Evolutionary conservation across 2,329 filamentous ascomycete genomes (phyloP).

Genomic region (Calonectria multiphialidica): DNA sequence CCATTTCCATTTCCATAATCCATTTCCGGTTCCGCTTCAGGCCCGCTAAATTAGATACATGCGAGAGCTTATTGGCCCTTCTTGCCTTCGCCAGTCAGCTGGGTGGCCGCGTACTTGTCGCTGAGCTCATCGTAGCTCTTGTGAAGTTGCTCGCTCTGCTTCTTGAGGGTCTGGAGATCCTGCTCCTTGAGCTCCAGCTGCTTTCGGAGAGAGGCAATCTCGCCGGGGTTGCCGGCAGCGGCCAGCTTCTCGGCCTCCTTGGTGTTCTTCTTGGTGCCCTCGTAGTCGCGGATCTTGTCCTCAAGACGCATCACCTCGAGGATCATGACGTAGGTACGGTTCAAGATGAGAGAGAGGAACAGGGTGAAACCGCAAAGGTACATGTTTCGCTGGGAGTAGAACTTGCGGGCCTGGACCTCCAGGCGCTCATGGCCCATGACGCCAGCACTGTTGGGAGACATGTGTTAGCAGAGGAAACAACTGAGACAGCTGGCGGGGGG

Average conservation of each 20-base stretch:
- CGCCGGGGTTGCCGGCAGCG: constrained; percentile 78
- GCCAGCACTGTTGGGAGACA: constrained; percentile 60
- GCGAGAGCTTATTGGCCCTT: constrained; percentile 66
- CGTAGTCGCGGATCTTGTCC: constrained; percentile 87
- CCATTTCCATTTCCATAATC: not conserved
- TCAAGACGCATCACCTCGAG: constrained; percentile 91
- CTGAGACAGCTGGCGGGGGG: not conserved
- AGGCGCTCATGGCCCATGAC: constrained; percentile 93
- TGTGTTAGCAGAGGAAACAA: constrained; percentile 35
- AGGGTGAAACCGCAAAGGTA: constrained; percentile 99
- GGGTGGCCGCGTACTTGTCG: constrained; percentile 79
- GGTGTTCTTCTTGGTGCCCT: constrained; percentile 65
- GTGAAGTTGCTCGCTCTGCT: constrained; percentile 87
- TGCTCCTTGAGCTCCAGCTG: constrained; percentile 83
- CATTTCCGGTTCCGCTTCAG: not conserved
- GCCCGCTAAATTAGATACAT: not conserved
- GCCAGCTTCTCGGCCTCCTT: constrained; percentile 81
- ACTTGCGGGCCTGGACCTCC: constrained; percentile 99
- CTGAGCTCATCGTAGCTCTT: constrained; percentile 88
- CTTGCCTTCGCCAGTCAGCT: constrained; percentile 63
- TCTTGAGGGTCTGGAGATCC: constrained; percentile 90
- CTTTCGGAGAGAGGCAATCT: constrained; percentile 77
- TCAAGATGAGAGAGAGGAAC: constrained; percentile 97
- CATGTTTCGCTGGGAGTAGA: constrained; percentile 99
- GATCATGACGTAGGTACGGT: constrained; percentile 99